Evolutionary conservation across 2,329 filamentous ascomycete genomes (phyloP).

Genomic region (Dissoconium aciculare): DNA sequence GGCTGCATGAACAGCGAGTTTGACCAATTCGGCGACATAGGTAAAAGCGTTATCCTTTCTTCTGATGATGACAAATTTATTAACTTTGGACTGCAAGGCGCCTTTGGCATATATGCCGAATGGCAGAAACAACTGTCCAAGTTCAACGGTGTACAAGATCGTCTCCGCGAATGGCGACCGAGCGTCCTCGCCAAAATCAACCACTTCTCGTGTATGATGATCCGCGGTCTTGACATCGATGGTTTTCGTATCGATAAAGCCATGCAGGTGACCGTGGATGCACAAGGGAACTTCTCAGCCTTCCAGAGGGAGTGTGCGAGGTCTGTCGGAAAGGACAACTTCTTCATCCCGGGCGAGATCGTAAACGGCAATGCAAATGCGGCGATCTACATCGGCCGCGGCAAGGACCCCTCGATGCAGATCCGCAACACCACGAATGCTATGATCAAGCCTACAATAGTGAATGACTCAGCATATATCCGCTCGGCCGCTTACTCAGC

Average conservation of each 20-base stretch:
- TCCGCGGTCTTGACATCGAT: constrained; percentile 49
- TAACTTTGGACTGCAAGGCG: no score
- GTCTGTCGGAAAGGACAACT: constrained; percentile 45
- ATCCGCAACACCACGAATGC: constrained; percentile 35
- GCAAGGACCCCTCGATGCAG: constrained; percentile 41
- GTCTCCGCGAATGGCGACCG: constrained; percentile 48
- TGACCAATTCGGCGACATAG: constrained; percentile 48
- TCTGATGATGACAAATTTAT: no score
- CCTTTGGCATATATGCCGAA: constrained; percentile 48
- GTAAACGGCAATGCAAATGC: constrained; percentile 47
- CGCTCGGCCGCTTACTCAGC: constrained; percentile 38
- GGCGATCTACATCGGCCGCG: constrained; percentile 47
- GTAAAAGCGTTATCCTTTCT: no score
- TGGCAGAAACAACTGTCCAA: constrained; percentile 51
- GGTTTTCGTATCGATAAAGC: constrained; percentile 55
- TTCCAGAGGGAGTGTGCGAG: constrained; percentile 43
- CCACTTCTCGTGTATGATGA: constrained; percentile 48
- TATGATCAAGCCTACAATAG: constrained; percentile 24
- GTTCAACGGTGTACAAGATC: constrained; percentile 53
- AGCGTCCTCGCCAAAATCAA: constrained; percentile 43
- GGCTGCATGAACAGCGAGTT: constrained; percentile 51
- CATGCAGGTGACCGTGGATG: constrained; percentile 47
- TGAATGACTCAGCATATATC: constrained; percentile 38
- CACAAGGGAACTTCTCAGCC: constrained; percentile 42
- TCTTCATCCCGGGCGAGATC: constrained; percentile 50